These are phyloP conservation scores for Sarocladiaceae sp. DNA, from an alignment of 2,329 filamentous ascomycete species.

Conservation along the genomic window DNA sequence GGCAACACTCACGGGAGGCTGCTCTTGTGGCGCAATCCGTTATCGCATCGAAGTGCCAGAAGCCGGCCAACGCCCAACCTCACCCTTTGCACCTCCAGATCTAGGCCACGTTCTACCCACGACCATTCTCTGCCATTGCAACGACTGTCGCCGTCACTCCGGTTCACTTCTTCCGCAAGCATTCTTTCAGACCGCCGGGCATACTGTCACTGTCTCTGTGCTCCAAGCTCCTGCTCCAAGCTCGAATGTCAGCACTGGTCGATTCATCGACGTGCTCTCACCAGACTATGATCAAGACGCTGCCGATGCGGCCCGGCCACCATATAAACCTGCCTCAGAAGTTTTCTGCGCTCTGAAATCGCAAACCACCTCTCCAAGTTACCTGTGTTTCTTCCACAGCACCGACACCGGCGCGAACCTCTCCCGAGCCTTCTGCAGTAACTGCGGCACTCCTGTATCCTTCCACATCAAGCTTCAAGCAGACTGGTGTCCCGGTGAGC, in stretches of 20 bases:
- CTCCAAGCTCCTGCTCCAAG: conserved; percentile 9
- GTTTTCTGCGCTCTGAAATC: conserved; percentile 14
- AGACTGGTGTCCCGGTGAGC: conserved; percentile 13
- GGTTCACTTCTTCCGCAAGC: conserved; percentile 12
- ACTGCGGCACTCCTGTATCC: conserved; percentile 18
- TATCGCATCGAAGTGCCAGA: conserved; percentile 19
- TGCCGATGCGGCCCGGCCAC: conserved; percentile 15
- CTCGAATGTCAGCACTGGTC: conserved; percentile 13
- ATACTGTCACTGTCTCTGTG: conserved; percentile 19
- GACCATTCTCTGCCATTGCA: conserved; percentile 19
- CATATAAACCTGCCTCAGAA: conserved; percentile 17
- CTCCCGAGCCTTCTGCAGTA: conserved; percentile 22
- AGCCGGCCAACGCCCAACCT: conserved; percentile 12
- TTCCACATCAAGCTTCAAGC: conserved; percentile 17
- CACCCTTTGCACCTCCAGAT: conserved; percentile 14
- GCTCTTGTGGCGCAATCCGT: conserved; percentile 21
- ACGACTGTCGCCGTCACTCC: conserved; percentile 18
- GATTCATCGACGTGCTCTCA: conserved; percentile 15
- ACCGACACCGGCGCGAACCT: conserved; percentile 11
- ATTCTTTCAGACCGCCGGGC: conserved; percentile 14
- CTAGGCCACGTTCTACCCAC: conserved; percentile 14
- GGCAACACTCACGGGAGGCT: conserved; percentile 20
- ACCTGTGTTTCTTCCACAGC: conserved; percentile 22
- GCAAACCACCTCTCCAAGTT: conserved; percentile 11
- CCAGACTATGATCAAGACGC: conserved; percentile 14